A percentile compares a stretch with the other conserved stretches of the same genome.
These are phyloP conservation scores for Barnettozyma hawaiiensis DNA, from an alignment of 1,139 yeast species.

Conservation along the genomic window DNA sequence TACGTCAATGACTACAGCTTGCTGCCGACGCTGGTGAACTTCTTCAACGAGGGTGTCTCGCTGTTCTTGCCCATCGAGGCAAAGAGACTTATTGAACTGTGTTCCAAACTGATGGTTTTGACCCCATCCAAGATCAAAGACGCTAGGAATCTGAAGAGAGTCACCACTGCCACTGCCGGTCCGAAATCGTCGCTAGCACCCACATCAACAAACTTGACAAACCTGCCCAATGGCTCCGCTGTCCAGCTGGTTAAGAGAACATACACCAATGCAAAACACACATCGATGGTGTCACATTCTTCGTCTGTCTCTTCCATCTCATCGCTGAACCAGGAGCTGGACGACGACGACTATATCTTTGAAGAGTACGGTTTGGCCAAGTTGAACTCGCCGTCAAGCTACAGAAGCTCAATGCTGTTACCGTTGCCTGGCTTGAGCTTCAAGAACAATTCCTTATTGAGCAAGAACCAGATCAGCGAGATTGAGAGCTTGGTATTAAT, in stretches of 20 bases:
- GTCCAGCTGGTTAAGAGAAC: conserved; percentile 44
- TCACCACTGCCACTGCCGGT: neutral
- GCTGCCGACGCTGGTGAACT: conserved; percentile 64
- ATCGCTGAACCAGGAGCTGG: conserved; percentile 26
- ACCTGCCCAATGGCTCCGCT: conserved; percentile 23
- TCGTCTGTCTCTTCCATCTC: conserved; percentile 28
- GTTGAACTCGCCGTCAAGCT: conserved; percentile 26
- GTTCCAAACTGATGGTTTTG: conserved; percentile 42
- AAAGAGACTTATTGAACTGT: conserved; percentile 52
- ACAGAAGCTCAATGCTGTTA: conserved; percentile 28
- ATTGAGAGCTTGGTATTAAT: conserved; percentile 28
- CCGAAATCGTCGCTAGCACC: conserved; percentile 4
- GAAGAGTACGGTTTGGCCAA: conserved; percentile 35
- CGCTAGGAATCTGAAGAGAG: conserved; percentile 1
- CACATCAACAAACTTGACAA: neutral
- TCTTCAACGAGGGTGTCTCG: conserved; percentile 69
- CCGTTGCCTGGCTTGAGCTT: conserved; percentile 31
- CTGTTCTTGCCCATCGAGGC: conserved; percentile 56
- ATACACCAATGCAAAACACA: conserved; percentile 21
- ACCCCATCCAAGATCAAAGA: conserved; percentile 26
- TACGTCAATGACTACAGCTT: conserved; percentile 52
- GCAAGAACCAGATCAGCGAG: conserved; percentile 28
- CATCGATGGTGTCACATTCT: conserved; percentile 28
- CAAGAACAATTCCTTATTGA: conserved; percentile 27
- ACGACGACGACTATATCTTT: conserved; percentile 33